Base-by-base conservation (phyloP, 2,329 filamentous ascomycete genomes). In the Albifimbria verrucaria region DNA sequence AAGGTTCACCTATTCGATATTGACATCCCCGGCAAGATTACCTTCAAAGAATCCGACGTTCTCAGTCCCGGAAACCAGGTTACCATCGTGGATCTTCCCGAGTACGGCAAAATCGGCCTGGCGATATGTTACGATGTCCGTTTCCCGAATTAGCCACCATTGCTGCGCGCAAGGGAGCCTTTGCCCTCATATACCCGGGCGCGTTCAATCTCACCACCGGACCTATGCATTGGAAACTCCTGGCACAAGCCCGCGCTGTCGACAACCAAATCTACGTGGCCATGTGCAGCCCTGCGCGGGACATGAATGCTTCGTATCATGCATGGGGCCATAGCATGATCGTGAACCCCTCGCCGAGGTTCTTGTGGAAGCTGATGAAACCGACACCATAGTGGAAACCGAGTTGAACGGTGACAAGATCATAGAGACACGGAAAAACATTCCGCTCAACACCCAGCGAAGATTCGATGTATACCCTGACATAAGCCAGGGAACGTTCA, bases 1-100 rank as follows among this genome's bases (percentile, higher is more conserved):
- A 99, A 99, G 76, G 86, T 94, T 43, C 94, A 99, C 72, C 81
- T 99, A 43, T 99, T 99, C 72, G 94, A 97, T 73, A 99, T 99
- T 63, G 88, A 96, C 69, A 97, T 99, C 58, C 94, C 94, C 1
- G 93, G 92, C 57, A 92, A 92, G 75, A 96, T 99, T 70, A 87
- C 76, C 12, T 99, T 99, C 75, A 83, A 83, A 58, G 94, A 99
- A 74, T 92, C 87, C 50, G 92, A 97, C 57, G 91, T 97, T 39
- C 80, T 99, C 28, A 88, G 83, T 21, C 86, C 93, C 0, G 94
- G 94, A 1, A 88, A 93, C 74, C 87, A 90, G 66, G 74, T 97
- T 55, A 96, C 93, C 0, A 73, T 97, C 3, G 79, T 97, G 23
- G 89, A 96, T 59, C 77, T 97, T 25, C 90, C 92, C 3, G 91